phyloP scores from a whole-genome alignment of 129 eudicot genomes.

The Escallonia herrerae region DNA sequence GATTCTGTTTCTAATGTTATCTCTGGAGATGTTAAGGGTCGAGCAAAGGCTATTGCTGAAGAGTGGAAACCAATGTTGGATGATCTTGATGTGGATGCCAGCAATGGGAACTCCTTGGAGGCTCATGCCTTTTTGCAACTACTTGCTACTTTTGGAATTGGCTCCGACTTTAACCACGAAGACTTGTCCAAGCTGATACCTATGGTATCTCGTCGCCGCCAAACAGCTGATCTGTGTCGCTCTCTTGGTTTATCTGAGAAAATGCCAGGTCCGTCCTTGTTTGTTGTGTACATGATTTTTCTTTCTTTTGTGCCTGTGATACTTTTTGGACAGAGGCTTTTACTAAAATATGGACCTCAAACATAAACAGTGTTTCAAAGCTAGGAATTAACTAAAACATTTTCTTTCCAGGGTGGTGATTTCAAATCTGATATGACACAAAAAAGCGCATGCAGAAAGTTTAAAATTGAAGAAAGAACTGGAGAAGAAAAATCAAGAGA shows the following conservation, averaged over 20 bases:
- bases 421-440: too few species aligned
- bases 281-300: background rate
- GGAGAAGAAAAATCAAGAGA: too few species aligned
- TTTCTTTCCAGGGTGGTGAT: too few species aligned
- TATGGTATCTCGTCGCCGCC: slow-evolving; percentile 93
- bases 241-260: slow-evolving; percentile 83
- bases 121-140: slow-evolving; percentile 99
- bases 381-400: too few species aligned
- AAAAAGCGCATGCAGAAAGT: too few species aligned
- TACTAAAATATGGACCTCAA: too few species aligned
- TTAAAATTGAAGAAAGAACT: too few species aligned
- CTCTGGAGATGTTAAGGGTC: slow-evolving; percentile 45
- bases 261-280: slow-evolving; percentile 72
- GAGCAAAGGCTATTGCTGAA: slow-evolving; percentile 84
- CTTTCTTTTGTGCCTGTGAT: background rate
- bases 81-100: slow-evolving; percentile 80
- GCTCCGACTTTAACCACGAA: slow-evolving; percentile 68
- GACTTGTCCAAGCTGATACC: slow-evolving; percentile 71
- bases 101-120: slow-evolving; percentile 92
- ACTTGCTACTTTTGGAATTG: slow-evolving; percentile 72
- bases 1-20: slow-evolving; percentile 42
- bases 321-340: background rate
- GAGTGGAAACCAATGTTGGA: slow-evolving; percentile 94
- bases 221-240: slow-evolving; percentile 88
- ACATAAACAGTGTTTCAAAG: too few species aligned